phyloP scores from a whole-genome alignment of 257 asterid genomes.

The Lycium ferocissimum region DNA sequence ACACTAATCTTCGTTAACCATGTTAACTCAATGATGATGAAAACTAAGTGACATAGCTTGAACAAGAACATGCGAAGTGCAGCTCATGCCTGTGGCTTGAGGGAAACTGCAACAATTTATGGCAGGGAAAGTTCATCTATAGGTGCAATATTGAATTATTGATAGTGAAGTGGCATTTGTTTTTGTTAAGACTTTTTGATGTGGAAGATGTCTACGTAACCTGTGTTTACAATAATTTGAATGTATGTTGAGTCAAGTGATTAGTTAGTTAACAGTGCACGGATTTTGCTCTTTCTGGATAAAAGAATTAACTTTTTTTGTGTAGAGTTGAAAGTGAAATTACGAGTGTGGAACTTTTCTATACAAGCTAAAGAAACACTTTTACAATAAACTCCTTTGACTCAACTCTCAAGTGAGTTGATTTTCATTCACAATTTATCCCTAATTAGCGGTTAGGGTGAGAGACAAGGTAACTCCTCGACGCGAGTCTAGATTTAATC shows the following conservation, averaged over 20 bases:
- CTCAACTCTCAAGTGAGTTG: background rate
- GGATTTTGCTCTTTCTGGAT: background rate
- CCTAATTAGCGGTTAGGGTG: background rate
- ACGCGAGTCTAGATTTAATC: too few species aligned
- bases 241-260: background rate
- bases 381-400: background rate
- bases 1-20: background rate
- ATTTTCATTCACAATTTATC: background rate
- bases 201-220: background rate
- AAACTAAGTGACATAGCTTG: background rate
- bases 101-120: slow-evolving; percentile 12
- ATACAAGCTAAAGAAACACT: background rate
- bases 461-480: fast-evolving
- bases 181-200: background rate
- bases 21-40: slow-evolving; percentile 24
- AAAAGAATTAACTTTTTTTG: background rate
- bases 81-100: slow-evolving; percentile 22
- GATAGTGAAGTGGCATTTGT: background rate
- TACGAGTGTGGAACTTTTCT: background rate
- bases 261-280: slow-evolving; percentile 16
- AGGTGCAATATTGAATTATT: background rate
- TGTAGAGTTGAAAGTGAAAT: slow-evolving; percentile 16
- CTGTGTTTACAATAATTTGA: background rate
- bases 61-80: background rate
- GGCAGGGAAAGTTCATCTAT: background rate